These are phyloP conservation scores for Stevia rebaudiana DNA, from an alignment of 140 eudicot species.

Conservation along the genomic window DNA sequence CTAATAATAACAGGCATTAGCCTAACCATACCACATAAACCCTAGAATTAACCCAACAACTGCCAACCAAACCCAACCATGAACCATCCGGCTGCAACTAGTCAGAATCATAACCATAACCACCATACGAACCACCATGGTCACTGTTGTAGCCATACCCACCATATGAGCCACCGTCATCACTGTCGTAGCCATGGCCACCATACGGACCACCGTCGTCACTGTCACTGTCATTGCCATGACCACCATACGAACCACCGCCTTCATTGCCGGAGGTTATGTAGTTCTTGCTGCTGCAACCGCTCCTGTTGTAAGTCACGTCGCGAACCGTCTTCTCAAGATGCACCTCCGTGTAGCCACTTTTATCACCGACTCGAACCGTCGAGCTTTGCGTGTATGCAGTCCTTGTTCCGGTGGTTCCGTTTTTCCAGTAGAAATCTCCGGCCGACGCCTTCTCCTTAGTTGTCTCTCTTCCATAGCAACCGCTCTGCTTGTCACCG, in stretches of 20 bases:
- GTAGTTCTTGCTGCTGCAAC: neutral
- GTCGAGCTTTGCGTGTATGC: constrained; percentile 24
- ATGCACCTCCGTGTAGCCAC: constrained; percentile 30
- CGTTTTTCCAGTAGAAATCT: constrained; percentile 22
- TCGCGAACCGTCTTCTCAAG: constrained; percentile 30
- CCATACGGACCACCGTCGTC: neutral
- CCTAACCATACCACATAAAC: constrained; percentile 6
- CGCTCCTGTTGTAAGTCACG: constrained; percentile 12
- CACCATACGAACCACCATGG: too few species aligned
- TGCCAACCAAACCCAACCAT: neutral
- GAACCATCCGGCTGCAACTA: neutral
- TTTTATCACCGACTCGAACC: constrained; percentile 27
- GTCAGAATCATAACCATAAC: too few species aligned
- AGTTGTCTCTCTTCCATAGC: constrained; percentile 17
- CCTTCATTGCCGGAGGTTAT: neutral
- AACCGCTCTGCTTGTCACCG: constrained; percentile 27
- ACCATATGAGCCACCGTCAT: too few species aligned
- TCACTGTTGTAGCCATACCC: too few species aligned
- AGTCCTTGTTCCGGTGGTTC: constrained; percentile 25
- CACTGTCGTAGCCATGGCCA: neutral
- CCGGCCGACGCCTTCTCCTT: constrained; percentile 32
- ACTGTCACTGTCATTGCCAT: neutral
- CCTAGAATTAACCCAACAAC: neutral
- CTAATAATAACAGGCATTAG: too few species aligned
- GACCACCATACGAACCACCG: too few species aligned